phyloP scores from a whole-genome alignment of 805 yeast species.

The Candida boidinii region DNA sequence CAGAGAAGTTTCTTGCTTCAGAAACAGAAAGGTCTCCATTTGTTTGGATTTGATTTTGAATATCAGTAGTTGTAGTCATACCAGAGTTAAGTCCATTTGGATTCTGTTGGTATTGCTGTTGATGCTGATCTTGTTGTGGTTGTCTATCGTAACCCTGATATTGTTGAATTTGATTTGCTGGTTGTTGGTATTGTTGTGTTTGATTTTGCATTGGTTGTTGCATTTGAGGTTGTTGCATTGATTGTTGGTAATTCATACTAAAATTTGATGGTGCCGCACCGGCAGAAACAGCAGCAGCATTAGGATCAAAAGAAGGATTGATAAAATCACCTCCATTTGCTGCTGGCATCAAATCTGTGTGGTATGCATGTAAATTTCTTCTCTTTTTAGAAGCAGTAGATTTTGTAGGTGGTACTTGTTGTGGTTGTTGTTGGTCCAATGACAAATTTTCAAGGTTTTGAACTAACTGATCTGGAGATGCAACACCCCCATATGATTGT shows the following conservation, averaged over 20 bases:
- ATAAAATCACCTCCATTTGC: too few relatives aligned
- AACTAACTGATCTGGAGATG: too few relatives aligned
- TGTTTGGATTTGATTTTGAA: background rate
- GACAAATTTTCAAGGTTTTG: too few relatives aligned
- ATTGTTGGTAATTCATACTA: background rate
- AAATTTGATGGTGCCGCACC: constrained; percentile 15
- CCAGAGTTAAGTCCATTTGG: too few relatives aligned
- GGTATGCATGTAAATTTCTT: too few relatives aligned
- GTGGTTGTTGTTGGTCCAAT: too few relatives aligned
- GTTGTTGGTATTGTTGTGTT: background rate
- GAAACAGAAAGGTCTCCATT: constrained; percentile 28
- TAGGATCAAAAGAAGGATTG: constrained; percentile 20
- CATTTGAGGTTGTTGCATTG: background rate
- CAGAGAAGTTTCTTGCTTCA: constrained; percentile 23
- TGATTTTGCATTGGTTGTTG: constrained; percentile 1
- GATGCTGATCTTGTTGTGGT: constrained; percentile 2
- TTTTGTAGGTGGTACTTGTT: too few relatives aligned
- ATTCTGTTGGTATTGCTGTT: background rate
- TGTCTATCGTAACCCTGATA: background rate
- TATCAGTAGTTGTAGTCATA: too few relatives aligned
- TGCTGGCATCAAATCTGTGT: too few relatives aligned
- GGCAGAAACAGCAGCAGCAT: constrained; percentile 23
- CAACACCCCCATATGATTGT: too few relatives aligned
- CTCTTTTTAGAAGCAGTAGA: too few relatives aligned
- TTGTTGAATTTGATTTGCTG: background rate